A percentile compares a stretch with the other conserved stretches of the same genome.
phyloP scores from a whole-genome alignment of 345 rosid genomes.

The Salix udensis region DNA sequence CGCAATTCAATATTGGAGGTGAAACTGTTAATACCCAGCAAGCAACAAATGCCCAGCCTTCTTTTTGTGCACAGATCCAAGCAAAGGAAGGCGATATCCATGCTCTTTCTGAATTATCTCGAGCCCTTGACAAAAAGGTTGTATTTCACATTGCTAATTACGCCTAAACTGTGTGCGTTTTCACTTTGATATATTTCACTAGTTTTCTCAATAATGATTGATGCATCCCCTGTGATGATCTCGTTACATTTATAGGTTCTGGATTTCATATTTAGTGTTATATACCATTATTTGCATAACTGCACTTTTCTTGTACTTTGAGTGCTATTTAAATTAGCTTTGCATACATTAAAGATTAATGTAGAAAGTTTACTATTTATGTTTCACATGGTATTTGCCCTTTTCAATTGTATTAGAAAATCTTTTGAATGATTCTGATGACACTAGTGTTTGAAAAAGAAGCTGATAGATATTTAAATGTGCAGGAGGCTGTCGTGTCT shows the following conservation, averaged over 20 bases:
- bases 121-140: slow-evolving; percentile 35
- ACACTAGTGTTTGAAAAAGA: background rate
- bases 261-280: background rate
- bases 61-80: slow-evolving; percentile 20
- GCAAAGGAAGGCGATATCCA: slow-evolving; percentile 33
- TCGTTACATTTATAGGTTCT: background rate
- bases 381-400: background rate
- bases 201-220: background rate
- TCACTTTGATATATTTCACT: background rate
- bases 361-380: background rate
- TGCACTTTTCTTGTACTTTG: background rate
- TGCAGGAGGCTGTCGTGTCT: slow-evolving; percentile 66
- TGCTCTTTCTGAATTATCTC: slow-evolving; percentile 30
- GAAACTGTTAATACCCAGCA: slow-evolving; percentile 25
- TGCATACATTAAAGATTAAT: background rate
- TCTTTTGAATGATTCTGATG: background rate
- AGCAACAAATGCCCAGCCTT: slow-evolving; percentile 14
- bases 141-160: slow-evolving; percentile 8
- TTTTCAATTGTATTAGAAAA: background rate
- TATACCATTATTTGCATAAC: background rate
- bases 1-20: slow-evolving; percentile 35
- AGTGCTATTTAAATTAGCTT: background rate
- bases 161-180: slow-evolving; percentile 3
- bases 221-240: background rate
- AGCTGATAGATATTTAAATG: slow-evolving; percentile 23